Evolutionary conservation across 2,329 filamentous ascomycete genomes (phyloP), one percentile per base, ranked within the genome.

Genomic region (Sporothrix brunneoviolacea): DNA sequence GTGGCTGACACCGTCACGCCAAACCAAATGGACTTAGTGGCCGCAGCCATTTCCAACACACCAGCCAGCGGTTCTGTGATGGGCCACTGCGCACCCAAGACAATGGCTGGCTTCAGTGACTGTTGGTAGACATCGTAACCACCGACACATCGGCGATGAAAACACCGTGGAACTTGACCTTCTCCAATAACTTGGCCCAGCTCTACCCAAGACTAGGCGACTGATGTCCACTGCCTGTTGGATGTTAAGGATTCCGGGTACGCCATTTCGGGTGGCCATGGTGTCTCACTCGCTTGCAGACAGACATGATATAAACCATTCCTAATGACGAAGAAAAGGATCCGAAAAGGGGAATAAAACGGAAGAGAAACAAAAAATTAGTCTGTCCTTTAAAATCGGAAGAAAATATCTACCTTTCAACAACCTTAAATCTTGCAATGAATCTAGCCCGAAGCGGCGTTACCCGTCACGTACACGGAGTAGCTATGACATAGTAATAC

Each of bases 101-200:
- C 62, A 43, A 84, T 75, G 0, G 81, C 79, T 0, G 82, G 76
- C 3, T 76, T 73, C 4, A 70, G 65, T 0, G 78, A 78, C 0
- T 80, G 76, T 53, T 80, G 79, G 65, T 85, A 87, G 4, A 86
- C 81, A 67, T 88, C 83, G 60, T 86, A 86, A 6, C 80, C 80
- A 4, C 41, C 76, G 30, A 83, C 76, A 87, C 75, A 55, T 87
- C 83, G 13, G 82, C 82, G 46, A 84, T 82, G 63, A 84, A 84
- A 28, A 84, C 80, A 10, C 78, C 80, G 49, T 83, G 79, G 55
- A 84, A 83, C 47, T 22, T 10, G 36, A 8, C 36, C 8, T 22
- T 18, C 13, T 24, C 37, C 4, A 22, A 9, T 0, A 80, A 64
- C 53, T 81, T 71, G 0, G 80, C 81, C 0, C 84, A 64, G 47